Percentiles rank a stretch among this genome's conserved stretches.
Evolutionary conservation across 495 filamentous ascomycete genomes (phyloP).

Genomic region (Penicillium manginii): DNA sequence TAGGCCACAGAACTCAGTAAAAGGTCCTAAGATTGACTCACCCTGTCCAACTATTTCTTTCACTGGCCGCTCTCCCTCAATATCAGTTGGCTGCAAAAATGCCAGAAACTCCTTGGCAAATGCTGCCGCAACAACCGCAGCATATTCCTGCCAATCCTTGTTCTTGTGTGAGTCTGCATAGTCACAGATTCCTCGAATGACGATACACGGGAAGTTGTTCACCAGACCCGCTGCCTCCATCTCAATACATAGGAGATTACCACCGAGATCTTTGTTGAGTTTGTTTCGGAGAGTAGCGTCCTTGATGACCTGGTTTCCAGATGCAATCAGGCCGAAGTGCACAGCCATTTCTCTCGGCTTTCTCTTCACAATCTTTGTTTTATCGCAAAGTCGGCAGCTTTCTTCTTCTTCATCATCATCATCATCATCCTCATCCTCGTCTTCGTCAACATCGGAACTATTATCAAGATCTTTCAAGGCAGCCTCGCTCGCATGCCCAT

Average conservation of each 20-base stretch:
- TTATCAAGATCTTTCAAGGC: not conserved
- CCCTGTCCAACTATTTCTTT: not conserved
- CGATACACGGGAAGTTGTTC: conserved; percentile 10
- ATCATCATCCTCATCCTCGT: not conserved
- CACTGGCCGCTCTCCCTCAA: not conserved
- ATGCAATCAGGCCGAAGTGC: conserved; percentile 10
- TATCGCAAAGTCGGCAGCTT: not conserved
- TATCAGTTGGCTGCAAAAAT: not conserved
- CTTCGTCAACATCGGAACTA: not conserved
- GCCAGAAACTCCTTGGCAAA: conserved; percentile 1
- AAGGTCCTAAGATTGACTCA: not conserved
- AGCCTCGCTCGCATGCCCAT: too few species aligned
- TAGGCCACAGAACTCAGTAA: too few species aligned
- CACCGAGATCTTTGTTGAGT: not conserved
- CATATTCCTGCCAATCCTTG: conserved; percentile 31
- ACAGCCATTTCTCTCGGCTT: not conserved
- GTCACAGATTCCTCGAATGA: conserved; percentile 30
- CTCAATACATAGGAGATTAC: conserved; percentile 7
- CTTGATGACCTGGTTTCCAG: conserved; percentile 6
- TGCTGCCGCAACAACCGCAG: conserved; percentile 26
- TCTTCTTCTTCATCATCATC: not conserved
- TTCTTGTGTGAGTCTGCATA: conserved; percentile 34
- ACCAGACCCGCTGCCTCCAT: conserved; percentile 11
- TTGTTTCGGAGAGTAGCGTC: conserved; percentile 1
- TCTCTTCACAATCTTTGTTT: not conserved